Conservation (phyloP, 495 filamentous ascomycete species). For the Penicillium roqueforti region DNA sequence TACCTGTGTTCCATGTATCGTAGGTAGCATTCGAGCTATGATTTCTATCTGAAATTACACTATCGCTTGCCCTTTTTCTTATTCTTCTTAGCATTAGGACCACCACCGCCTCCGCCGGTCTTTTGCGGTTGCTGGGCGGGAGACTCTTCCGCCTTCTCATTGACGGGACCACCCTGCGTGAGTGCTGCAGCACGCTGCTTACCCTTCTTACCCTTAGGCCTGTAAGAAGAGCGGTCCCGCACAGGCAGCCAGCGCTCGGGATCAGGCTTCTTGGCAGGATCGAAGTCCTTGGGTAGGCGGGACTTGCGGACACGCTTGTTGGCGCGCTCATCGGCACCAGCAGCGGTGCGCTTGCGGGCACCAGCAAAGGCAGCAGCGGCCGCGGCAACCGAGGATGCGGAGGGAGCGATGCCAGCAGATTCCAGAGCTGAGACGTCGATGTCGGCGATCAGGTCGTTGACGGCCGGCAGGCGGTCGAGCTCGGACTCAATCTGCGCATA, state of each 20-base stretch:
- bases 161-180: slow-evolving; percentile 80
- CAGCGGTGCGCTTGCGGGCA: slow-evolving; percentile 56
- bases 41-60: background rate
- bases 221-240: slow-evolving; percentile 79
- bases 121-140: slow-evolving; percentile 44
- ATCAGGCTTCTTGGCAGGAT: slow-evolving; percentile 69
- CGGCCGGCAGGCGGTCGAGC: slow-evolving; percentile 58
- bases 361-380: slow-evolving; percentile 38
- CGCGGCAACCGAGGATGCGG: slow-evolving; percentile 39
- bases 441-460: slow-evolving; percentile 59
- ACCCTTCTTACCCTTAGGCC: slow-evolving; percentile 86
- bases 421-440: slow-evolving; percentile 70
- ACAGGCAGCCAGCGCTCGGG: slow-evolving; percentile 91
- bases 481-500: slow-evolving; percentile 56
- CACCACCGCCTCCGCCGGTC: slow-evolving; percentile 38
- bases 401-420: slow-evolving; percentile 66
- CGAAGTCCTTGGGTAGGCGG: slow-evolving; percentile 74
- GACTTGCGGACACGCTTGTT: slow-evolving; percentile 66
- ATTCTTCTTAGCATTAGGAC: slow-evolving; percentile 58
- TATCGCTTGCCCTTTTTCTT: slow-evolving; percentile 74
- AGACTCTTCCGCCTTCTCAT: slow-evolving; percentile 63
- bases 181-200: slow-evolving; percentile 72
- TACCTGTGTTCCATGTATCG: background rate
- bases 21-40: background rate
- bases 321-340: slow-evolving; percentile 42